These are phyloP conservation scores for Monilinia aucupariae DNA, from an alignment of 2,329 filamentous ascomycete genomes.

Conservation along the genomic window DNA sequence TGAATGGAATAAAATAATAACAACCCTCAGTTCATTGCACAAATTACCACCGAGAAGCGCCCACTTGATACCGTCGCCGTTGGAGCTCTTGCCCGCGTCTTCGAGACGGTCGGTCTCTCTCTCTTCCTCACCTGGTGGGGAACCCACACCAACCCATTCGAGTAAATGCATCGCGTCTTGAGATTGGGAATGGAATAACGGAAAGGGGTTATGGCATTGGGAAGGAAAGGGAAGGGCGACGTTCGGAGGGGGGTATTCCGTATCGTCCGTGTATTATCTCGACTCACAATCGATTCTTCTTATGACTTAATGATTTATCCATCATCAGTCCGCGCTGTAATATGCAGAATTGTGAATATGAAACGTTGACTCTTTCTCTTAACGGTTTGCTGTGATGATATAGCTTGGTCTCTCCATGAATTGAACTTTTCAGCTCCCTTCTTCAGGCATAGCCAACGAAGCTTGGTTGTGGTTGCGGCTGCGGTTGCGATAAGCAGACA, in stretches of 20 bases:
- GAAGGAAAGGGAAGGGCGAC: constrained; percentile 4
- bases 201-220: constrained; percentile 12
- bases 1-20: constrained; percentile 4
- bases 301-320: constrained; percentile 11
- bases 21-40: constrained; percentile 65
- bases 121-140: constrained; percentile 97
- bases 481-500: too few species aligned
- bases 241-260: constrained; percentile 9
- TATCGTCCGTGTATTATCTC: constrained; percentile 17
- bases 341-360: not conserved
- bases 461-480: too few species aligned
- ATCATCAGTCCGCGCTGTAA: constrained; percentile 1
- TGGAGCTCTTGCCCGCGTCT: constrained; percentile 73
- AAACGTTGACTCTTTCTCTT: not conserved
- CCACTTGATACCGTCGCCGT: constrained; percentile 86
- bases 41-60: constrained; percentile 86
- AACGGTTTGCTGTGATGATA: too few species aligned
- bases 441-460: too few species aligned
- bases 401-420: too few species aligned
- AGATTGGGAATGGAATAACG: not conserved
- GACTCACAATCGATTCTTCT: constrained; percentile 7
- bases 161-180: constrained; percentile 25
- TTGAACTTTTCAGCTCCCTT: too few species aligned
- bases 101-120: constrained; percentile 89
- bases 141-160: constrained; percentile 87